Evolutionary conservation across 1,139 yeast genomes (phyloP).

Genomic region (Lodderomyces theae): DNA sequence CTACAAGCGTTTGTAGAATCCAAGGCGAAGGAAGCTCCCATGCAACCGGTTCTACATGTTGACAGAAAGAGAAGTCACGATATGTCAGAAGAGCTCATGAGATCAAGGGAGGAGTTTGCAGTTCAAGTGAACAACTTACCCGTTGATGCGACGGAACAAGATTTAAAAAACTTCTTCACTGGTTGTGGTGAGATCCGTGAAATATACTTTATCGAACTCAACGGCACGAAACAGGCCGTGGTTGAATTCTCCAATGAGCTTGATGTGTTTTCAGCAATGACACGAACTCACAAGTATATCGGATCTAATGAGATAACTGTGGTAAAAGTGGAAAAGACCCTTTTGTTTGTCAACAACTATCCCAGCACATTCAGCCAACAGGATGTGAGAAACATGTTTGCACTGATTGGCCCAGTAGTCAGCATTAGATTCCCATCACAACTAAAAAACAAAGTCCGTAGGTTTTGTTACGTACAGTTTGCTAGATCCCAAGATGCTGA

Average conservation of each 20-base stretch:
- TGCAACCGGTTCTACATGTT: neutral
- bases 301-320: slow-evolving; percentile 46
- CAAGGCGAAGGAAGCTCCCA: neutral
- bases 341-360: slow-evolving; percentile 70
- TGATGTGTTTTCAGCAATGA: slow-evolving; percentile 59
- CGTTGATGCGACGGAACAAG: slow-evolving; percentile 23
- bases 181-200: slow-evolving; percentile 56
- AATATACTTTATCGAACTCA: slow-evolving; percentile 28
- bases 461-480: slow-evolving; percentile 78
- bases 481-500: slow-evolving; percentile 43
- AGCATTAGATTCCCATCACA: slow-evolving; percentile 70
- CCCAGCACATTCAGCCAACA: slow-evolving; percentile 54
- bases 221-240: slow-evolving; percentile 31
- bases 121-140: slow-evolving; percentile 48
- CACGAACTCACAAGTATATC: slow-evolving; percentile 52
- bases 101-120: slow-evolving; percentile 59
- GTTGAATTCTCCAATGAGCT: slow-evolving; percentile 54
- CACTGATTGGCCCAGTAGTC: slow-evolving; percentile 42
- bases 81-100: slow-evolving; percentile 8
- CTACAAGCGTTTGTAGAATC: neutral
- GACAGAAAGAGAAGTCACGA: slow-evolving; percentile 9
- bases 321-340: slow-evolving; percentile 40
- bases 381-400: slow-evolving; percentile 43
- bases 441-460: slow-evolving; percentile 50
- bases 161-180: slow-evolving; percentile 43